phyloP scores from a whole-genome alignment of 2,329 filamentous ascomycete species.

The Ilyonectria destructans region DNA sequence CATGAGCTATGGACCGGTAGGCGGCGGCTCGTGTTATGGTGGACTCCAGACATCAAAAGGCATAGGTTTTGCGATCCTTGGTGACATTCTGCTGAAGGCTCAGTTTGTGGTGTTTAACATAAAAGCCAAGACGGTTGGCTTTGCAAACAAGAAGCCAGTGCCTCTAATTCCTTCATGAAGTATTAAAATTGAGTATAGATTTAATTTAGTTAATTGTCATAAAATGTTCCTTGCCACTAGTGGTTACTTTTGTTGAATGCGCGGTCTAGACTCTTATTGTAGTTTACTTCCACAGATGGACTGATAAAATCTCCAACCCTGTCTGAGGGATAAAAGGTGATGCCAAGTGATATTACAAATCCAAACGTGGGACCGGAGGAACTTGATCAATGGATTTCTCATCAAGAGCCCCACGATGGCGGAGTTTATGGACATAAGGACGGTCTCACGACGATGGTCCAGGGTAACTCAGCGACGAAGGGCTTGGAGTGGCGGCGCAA shows the following conservation, averaged over 20 bases:
- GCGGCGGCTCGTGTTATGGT: slow-evolving; percentile 53
- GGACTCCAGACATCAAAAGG: slow-evolving; percentile 57
- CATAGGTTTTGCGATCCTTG: slow-evolving; percentile 58
- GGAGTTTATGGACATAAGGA: slow-evolving; percentile 30
- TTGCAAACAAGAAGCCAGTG: slow-evolving; percentile 57
- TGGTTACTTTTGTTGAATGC: neutral
- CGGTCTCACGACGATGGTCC: neutral
- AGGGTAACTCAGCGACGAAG: slow-evolving; percentile 11
- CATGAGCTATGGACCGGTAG: slow-evolving; percentile 56
- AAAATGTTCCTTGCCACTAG: neutral
- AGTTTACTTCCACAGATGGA: too few relatives aligned
- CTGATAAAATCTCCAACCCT: neutral
- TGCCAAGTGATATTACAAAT: slow-evolving; percentile 30
- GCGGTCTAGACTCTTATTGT: too few relatives aligned
- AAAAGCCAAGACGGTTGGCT: slow-evolving; percentile 52
- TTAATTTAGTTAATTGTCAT: slow-evolving; percentile 14
- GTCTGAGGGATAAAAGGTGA: neutral
- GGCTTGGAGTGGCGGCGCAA: slow-evolving; percentile 9
- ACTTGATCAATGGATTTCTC: neutral
- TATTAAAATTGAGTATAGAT: neutral
- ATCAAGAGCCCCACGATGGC: neutral
- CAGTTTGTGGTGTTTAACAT: slow-evolving; percentile 62
- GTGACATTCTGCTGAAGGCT: slow-evolving; percentile 62
- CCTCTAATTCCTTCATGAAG: neutral
- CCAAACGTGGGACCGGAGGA: neutral